Evolutionary conservation across 805 yeast species (phyloP).

Genomic region (Wickerhamiella sergipiensis): DNA sequence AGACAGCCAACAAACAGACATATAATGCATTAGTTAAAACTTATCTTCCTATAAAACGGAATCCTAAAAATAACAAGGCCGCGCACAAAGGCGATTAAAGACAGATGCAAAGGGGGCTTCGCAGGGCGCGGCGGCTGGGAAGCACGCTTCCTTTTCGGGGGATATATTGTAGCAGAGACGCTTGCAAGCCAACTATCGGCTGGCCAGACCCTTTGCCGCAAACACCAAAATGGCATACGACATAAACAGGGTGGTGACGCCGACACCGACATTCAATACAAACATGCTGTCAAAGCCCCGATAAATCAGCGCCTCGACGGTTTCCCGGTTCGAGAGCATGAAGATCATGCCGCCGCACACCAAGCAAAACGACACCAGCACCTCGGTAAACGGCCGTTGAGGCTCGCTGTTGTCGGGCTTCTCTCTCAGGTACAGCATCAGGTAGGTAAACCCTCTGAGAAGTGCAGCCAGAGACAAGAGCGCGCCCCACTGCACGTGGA

Average conservation of each 20-base stretch:
- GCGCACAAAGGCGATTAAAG: neutral
- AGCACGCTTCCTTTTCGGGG: neutral
- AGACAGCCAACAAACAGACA: neutral
- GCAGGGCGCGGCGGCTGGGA: neutral
- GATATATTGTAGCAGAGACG: neutral
- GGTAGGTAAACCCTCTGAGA: slow-evolving; percentile 54
- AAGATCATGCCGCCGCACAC: slow-evolving; percentile 83
- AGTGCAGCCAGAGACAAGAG: slow-evolving; percentile 71
- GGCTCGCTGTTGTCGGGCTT: slow-evolving; percentile 29
- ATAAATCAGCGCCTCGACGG: slow-evolving; percentile 66
- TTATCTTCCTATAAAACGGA: neutral
- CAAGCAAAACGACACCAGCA: slow-evolving; percentile 64
- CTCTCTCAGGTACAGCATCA: slow-evolving; percentile 34
- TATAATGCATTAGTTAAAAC: neutral
- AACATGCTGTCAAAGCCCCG: slow-evolving; percentile 82
- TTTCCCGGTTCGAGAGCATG: slow-evolving; percentile 83
- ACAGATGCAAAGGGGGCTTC: neutral
- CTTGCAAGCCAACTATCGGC: neutral
- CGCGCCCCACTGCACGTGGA: slow-evolving; percentile 90
- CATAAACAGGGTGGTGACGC: slow-evolving; percentile 66
- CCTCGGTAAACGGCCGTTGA: slow-evolving; percentile 73
- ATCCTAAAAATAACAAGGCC: neutral
- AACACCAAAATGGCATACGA: slow-evolving; percentile 72
- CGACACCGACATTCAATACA: slow-evolving; percentile 75
- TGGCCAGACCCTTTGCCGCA: slow-evolving; percentile 25